Base-by-base conservation (phyloP, 2,329 filamentous ascomycete species). In the Alternaria ethzedia region DNA sequence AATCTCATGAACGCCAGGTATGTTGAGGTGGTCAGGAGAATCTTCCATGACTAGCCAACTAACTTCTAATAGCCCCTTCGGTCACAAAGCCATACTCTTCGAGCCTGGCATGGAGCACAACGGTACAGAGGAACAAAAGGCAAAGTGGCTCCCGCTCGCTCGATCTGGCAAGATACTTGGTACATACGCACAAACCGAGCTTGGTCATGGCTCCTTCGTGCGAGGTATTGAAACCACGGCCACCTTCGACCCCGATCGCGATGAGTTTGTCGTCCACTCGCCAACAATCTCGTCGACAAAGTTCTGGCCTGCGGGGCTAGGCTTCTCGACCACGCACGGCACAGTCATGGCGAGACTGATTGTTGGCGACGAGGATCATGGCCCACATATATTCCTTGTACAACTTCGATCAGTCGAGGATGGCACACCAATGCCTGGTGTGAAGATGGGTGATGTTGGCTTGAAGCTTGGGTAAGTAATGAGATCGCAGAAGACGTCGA, bases 141-240 rank as follows among this genome's bases (percentile, higher is more conserved):
- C 76, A n/a, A 76, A 82, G 62, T 86, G 84, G 84, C 43, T 59
- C 3, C 63, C 59, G 17, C 54, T 59, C 2, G 59, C 56, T 58
- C 78, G 82, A 25, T 73, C 70, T 4, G 83, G 79, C 76, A 80
- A 83, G 59, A 83, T 84, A 20, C 44, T 65, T 12, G 63, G 63
- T 11, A 81, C 81, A 25, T 85, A 85, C 68, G 81, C 80, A 6
- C 83, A 84, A 69, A 85, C 84, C 1, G 84, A 86, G 63, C 75
- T 86, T 6, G 84, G 83, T 0, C 84, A 86, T 63, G 84, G 84
- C 1, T 84, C 82, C 32, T 85, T 85, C 64, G 83, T 85, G 5
- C 75, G 81, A 49, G 83, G 83, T 0, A 64, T 86, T 9, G 84
- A 86, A 63, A 81, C 82, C 28, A 74, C 82, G 59, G 84, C 84